Evolutionary conservation across 306 rosid genomes (phyloP).

Genomic region (Vigna nakashimae): DNA sequence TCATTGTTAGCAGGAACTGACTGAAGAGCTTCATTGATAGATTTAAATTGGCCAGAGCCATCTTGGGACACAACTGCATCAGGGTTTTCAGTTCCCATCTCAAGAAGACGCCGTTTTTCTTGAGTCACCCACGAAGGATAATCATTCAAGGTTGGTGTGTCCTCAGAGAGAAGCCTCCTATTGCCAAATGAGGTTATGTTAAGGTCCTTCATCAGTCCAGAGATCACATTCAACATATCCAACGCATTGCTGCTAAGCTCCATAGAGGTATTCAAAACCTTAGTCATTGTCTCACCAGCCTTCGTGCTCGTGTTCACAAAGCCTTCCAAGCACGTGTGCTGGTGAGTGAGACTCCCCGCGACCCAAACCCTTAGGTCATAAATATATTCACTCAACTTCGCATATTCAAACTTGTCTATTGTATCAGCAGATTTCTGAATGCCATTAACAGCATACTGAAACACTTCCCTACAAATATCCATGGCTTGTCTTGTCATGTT

Average conservation of each 20-base stretch:
- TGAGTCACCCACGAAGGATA: conserved; percentile 58
- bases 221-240: conserved; percentile 57
- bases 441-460: conserved; percentile 63
- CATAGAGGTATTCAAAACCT: conserved; percentile 47
- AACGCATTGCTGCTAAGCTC: conserved; percentile 70
- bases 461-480: conserved; percentile 63
- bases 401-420: conserved; percentile 51
- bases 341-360: conserved; percentile 61
- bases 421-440: conserved; percentile 43
- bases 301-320: conserved; percentile 59
- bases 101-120: conserved; percentile 43
- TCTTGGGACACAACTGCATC: conserved; percentile 72
- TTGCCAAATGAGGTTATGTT: background rate
- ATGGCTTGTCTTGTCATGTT: conserved; percentile 58
- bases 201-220: background rate
- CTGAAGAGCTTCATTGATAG: conserved; percentile 63
- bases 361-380: conserved; percentile 77
- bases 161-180: conserved; percentile 45
- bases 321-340: conserved; percentile 70
- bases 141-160: background rate
- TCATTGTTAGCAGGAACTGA: conserved; percentile 54
- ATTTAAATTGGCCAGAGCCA: conserved; percentile 66
- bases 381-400: conserved; percentile 44
- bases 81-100: conserved; percentile 24
- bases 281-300: conserved; percentile 58